A percentile compares a stretch with the other conserved stretches of the same genome.
phyloP scores from a whole-genome alignment of 352 stramenopile genomes.

The Pythium biforme region DNA sequence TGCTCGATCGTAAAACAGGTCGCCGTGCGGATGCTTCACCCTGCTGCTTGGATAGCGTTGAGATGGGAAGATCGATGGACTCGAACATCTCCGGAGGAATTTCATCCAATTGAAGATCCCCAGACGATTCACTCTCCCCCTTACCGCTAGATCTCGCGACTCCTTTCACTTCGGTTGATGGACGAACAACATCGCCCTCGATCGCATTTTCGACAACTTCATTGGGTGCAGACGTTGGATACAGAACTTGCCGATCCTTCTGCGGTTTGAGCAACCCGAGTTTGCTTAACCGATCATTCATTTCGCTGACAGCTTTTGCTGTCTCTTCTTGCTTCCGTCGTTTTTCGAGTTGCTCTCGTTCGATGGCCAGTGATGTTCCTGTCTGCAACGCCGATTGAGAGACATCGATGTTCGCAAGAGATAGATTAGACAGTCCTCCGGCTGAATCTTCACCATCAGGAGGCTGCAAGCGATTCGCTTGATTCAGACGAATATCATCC shows the following conservation, averaged over 20 bases:
- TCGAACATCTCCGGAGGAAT: conserved; percentile 52
- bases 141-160: neutral
- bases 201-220: neutral
- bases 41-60: conserved; percentile 7
- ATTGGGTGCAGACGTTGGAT: neutral
- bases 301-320: conserved; percentile 66
- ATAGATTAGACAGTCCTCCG: conserved; percentile 14
- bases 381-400: conserved; percentile 33
- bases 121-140: neutral
- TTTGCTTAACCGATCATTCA: conserved; percentile 68
- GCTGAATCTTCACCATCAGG: neutral
- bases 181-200: neutral
- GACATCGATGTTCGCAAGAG: conserved; percentile 29
- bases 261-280: conserved; percentile 45
- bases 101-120: conserved; percentile 6
- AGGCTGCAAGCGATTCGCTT: neutral
- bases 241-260: conserved; percentile 15
- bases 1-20: conserved; percentile 10
- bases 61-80: conserved; percentile 35
- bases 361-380: conserved; percentile 49
- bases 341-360: conserved; percentile 72
- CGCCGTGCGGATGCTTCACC: neutral
- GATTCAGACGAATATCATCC: neutral
- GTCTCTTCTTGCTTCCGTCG: conserved; percentile 71
- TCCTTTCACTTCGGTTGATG: neutral